phyloP scores from a whole-genome alignment of 306 rosid genomes.

The Chamaecrista fasciculata region DNA sequence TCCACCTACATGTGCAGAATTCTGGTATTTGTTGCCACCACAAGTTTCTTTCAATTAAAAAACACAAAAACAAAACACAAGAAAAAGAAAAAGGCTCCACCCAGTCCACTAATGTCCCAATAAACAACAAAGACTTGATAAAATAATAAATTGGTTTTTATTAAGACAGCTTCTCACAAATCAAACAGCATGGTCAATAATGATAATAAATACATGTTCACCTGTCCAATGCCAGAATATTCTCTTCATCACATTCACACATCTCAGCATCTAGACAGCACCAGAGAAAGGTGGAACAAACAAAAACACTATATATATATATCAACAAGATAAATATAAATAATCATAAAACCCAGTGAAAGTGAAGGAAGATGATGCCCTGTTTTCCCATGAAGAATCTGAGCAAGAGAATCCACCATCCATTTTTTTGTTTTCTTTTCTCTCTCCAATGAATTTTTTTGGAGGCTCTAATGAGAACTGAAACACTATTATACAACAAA shows the following conservation, averaged over 20 bases:
- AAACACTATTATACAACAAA: slow-evolving; percentile 30
- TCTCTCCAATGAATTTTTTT: slow-evolving; percentile 50
- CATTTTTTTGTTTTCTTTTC: no score
- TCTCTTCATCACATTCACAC: slow-evolving; percentile 41
- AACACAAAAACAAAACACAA: no score
- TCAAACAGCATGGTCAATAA: slow-evolving; percentile 25
- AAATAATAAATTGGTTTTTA: slow-evolving; percentile 24
- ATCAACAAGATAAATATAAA: slow-evolving; percentile 33
- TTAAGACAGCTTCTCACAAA: slow-evolving; percentile 39
- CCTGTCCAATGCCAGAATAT: slow-evolving; percentile 40
- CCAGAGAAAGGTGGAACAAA: slow-evolving; percentile 41
- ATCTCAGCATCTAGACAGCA: slow-evolving; percentile 30
- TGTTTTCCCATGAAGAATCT: slow-evolving; percentile 27
- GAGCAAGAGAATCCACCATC: slow-evolving; percentile 31
- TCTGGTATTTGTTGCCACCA: slow-evolving; percentile 13
- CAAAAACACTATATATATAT: slow-evolving; percentile 26
- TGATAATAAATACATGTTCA: slow-evolving; percentile 38
- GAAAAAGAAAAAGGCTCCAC: no score
- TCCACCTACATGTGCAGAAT: slow-evolving; percentile 31
- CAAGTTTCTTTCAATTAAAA: slow-evolving; percentile 21
- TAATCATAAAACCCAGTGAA: slow-evolving; percentile 19
- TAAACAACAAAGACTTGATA: slow-evolving; percentile 17
- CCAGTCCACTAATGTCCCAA: slow-evolving; percentile 32
- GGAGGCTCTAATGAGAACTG: slow-evolving; percentile 33
- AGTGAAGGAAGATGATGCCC: no score